Evolutionary conservation across 371 early-diverging fungal species (phyloP), one percentile per base, ranked within the genome.

Genomic region (Mucor indicus): DNA sequence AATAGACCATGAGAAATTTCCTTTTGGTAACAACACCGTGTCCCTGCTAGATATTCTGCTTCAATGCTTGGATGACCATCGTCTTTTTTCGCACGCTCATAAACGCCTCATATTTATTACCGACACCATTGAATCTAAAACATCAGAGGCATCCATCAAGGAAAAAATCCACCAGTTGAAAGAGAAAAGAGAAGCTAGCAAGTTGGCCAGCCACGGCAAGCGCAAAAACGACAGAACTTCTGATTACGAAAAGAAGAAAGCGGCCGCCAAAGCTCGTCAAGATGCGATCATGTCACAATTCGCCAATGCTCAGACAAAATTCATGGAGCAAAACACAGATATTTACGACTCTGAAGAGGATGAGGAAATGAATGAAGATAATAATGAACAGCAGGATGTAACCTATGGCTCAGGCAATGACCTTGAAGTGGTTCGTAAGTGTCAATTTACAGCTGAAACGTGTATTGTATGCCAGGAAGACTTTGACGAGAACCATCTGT

Each of bases 391-490:
- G 2, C 30, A 39, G 6, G 32, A 37, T 12, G 42, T 36, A n/a
- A n/a, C n/a, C 1, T 22, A 31, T 1, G 4, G 23, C 1, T 38
- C 60, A 0, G 58, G 48, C 12, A 48, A 46, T 10, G 63, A 63
- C 17, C 38, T 46, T 6, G 70, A 65, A 20, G 69, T 67, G 27
- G 70, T 79, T 32, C 72, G 76, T 4, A 64, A 64, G 22, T 87
- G 83, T 69, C 80, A 84, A 29, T 90, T 83, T 47, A 89, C 91
- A 1, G 63, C 74, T 0, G 96, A 95, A 11, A 84, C 82, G 16
- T 98, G 98, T 60, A 95, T 98, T 44, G 91, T 95, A 11, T 98
- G 98, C 51, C 96, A 95, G 64, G 98, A 95, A 63, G 89, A 87
- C 38, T 77, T 90, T 29, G 84, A 84, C 36, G 67, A 69, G 17